phyloP scores from a whole-genome alignment of 1,284 basidiomycete species.

The Trichosporon faecale region DNA sequence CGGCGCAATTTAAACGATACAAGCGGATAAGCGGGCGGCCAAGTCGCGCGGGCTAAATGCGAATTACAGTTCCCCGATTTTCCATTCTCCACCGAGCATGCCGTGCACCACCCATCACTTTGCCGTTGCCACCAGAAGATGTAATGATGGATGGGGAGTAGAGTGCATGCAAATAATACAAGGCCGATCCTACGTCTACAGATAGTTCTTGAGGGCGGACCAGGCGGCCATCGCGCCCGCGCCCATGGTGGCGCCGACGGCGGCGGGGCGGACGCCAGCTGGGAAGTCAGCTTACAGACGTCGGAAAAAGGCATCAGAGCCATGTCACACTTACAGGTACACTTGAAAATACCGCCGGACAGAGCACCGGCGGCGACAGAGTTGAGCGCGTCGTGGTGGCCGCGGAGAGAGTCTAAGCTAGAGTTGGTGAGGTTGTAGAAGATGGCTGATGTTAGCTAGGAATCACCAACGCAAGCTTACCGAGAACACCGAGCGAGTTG shows the following conservation, averaged over 20 bases:
- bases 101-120: too few species aligned
- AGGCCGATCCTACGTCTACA: constrained; percentile 26
- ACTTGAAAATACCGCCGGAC: constrained; percentile 89
- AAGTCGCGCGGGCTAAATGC: not conserved
- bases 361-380: constrained; percentile 88
- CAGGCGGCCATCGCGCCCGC: constrained; percentile 83
- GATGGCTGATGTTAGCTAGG: constrained; percentile 63
- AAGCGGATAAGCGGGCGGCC: constrained; percentile 7
- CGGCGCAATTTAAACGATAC: not conserved
- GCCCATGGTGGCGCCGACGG: constrained; percentile 83
- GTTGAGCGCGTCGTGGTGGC: constrained; percentile 85
- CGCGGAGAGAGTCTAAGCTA: constrained; percentile 80
- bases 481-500: constrained; percentile 95
- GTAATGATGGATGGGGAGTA: constrained; percentile 5
- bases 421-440: constrained; percentile 97
- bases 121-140: not conserved
- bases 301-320: constrained; percentile 6
- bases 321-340: constrained; percentile 66
- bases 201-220: constrained; percentile 80
- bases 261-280: constrained; percentile 87
- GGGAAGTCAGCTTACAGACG: constrained; percentile 39
- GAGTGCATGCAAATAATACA: constrained; percentile 19
- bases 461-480: constrained; percentile 54
- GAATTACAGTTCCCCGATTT: not conserved
- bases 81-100: not conserved